Evolutionary conservation across 495 filamentous ascomycete species (phyloP).

Genomic region (Penicillium mononematosum): DNA sequence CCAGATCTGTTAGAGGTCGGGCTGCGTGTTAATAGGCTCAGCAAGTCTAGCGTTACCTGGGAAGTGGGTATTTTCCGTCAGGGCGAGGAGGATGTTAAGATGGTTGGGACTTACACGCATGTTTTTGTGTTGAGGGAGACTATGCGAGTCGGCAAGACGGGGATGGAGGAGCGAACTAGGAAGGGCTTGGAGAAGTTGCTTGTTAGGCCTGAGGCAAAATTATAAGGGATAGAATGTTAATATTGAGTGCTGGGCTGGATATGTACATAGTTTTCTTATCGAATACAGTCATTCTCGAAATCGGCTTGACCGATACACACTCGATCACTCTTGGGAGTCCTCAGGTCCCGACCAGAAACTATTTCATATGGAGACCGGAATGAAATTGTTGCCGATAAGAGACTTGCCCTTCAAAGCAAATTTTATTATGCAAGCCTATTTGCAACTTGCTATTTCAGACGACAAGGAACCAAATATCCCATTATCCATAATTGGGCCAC

Average conservation of each 20-base stretch:
- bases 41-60: conserved; percentile 86
- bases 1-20: conserved; percentile 80
- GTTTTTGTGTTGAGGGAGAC: conserved; percentile 80
- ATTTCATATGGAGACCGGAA: no score
- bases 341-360: no score
- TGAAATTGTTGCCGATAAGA: no score
- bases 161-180: conserved; percentile 49
- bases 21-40: conserved; percentile 77
- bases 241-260: background rate
- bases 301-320: no score
- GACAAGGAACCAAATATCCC: no score
- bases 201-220: conserved; percentile 25
- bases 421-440: no score
- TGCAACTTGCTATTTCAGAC: no score
- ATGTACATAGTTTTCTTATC: background rate
- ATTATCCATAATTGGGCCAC: no score
- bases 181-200: conserved; percentile 50
- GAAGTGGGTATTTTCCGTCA: conserved; percentile 85
- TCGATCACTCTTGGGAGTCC: no score
- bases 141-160: conserved; percentile 56
- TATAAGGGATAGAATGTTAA: conserved; percentile 14
- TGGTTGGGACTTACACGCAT: conserved; percentile 84
- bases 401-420: no score
- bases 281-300: no score
- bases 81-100: conserved; percentile 70